A percentile compares a stretch with the other conserved stretches of the same genome.
phyloP scores from a whole-genome alignment of 495 filamentous ascomycete species.

The Podospora conica region DNA sequence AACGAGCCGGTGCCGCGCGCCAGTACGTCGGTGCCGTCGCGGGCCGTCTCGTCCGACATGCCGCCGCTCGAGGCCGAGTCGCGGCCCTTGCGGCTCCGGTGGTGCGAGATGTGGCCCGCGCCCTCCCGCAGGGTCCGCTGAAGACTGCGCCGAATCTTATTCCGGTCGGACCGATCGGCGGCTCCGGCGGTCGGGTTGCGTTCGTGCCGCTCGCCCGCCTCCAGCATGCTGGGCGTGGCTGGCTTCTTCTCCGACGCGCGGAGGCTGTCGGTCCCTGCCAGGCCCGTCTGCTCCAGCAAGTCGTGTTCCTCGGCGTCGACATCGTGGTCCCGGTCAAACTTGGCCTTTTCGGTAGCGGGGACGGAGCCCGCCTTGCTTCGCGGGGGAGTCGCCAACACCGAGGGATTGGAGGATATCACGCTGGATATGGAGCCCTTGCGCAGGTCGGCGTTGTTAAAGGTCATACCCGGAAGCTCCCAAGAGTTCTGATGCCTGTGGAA shows the following conservation, averaged over 20 bases:
- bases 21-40: conserved; percentile 58
- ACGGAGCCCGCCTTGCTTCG: conserved; percentile 19
- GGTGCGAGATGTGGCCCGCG: conserved; percentile 57
- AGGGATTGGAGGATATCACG: conserved; percentile 32
- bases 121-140: conserved; percentile 86
- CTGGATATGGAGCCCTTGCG: conserved; percentile 41
- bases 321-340: conserved; percentile 29
- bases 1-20: conserved; percentile 78
- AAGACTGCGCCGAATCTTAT: conserved; percentile 77
- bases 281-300: conserved; percentile 47
- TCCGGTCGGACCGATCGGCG: conserved; percentile 43
- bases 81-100: conserved; percentile 68
- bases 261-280: conserved; percentile 28
- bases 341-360: conserved; percentile 16
- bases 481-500: conserved; percentile 45
- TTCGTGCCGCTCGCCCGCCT: conserved; percentile 29
- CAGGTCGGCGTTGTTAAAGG: conserved; percentile 28
- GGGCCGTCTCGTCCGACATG: conserved; percentile 54
- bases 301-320: conserved; percentile 45
- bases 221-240: conserved; percentile 22
- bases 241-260: conserved; percentile 16
- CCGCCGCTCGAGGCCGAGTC: conserved; percentile 60
- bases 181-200: conserved; percentile 24
- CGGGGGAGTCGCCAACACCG: conserved; percentile 26
- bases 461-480: conserved; percentile 48